phyloP scores from a whole-genome alignment of 495 filamentous ascomycete species.

The Monascus purpureus region DNA sequence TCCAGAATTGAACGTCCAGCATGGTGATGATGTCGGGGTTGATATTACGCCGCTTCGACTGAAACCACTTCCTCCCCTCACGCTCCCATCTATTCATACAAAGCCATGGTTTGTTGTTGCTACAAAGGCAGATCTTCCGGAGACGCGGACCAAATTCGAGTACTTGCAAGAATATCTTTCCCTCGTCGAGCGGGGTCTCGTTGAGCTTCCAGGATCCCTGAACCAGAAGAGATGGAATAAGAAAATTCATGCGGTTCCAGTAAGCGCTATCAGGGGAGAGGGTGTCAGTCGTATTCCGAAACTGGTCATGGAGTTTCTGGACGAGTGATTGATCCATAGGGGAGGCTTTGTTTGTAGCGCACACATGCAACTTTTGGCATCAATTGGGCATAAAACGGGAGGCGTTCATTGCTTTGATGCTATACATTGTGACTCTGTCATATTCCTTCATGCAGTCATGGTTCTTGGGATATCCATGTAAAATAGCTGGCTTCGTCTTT shows the following conservation, averaged over 20 bases:
- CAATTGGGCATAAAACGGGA: no score
- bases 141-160: constrained; percentile 64
- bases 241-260: constrained; percentile 56
- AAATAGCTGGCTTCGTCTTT: no score
- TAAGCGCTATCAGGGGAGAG: constrained; percentile 77
- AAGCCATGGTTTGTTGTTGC: constrained; percentile 98
- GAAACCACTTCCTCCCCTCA: constrained; percentile 17
- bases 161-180: constrained; percentile 53
- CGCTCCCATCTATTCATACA: constrained; percentile 51
- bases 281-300: constrained; percentile 67
- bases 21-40: constrained; percentile 23
- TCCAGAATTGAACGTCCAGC: constrained; percentile 9
- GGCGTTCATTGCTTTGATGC: neutral
- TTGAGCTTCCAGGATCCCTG: constrained; percentile 57
- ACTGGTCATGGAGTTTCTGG: constrained; percentile 61
- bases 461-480: no score
- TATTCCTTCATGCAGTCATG: neutral
- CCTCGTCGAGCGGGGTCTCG: constrained; percentile 39
- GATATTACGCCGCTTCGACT: constrained; percentile 5
- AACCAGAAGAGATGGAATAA: constrained; percentile 53
- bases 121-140: constrained; percentile 78
- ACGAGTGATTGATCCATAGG: constrained; percentile 13
- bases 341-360: no score
- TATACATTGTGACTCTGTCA: neutral
- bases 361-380: no score